These are phyloP conservation scores for Mycena amicta DNA, from an alignment of 768 basidiomycete species.

Conservation along the genomic window DNA sequence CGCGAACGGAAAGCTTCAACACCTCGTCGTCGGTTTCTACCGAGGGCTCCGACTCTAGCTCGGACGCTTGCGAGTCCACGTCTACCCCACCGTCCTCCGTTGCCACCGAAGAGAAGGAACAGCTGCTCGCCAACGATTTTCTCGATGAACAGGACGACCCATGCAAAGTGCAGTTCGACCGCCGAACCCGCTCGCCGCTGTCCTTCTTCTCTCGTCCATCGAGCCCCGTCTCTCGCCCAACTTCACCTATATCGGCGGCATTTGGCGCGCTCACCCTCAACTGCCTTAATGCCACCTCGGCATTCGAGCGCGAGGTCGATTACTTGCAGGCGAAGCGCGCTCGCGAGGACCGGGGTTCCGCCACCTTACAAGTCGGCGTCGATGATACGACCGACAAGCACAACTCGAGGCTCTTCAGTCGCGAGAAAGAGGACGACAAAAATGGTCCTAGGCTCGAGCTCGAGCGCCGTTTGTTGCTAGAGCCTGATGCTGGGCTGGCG, in stretches of 20 bases:
- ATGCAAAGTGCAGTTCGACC: not conserved
- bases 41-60: not conserved
- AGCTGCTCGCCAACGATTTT: not conserved
- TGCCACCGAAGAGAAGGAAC: not conserved
- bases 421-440: not conserved
- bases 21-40: not conserved
- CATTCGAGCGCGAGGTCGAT: not conserved
- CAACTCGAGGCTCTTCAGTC: not conserved
- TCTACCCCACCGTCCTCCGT: not conserved
- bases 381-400: not conserved
- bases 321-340: not conserved
- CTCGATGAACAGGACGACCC: not conserved
- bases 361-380: not conserved
- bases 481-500: not conserved
- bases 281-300: not conserved
- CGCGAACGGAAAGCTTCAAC: not conserved
- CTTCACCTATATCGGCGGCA: not conserved
- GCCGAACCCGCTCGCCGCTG: not conserved
- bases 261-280: not conserved
- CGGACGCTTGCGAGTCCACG: not conserved
- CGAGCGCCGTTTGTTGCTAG: not conserved
- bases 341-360: not conserved
- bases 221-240: not conserved
- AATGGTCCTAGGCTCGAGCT: not conserved
- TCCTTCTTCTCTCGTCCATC: not conserved